Percentiles rank a stretch among this genome's conserved stretches.
Evolutionary conservation across 257 asterid species (phyloP).

Genomic region (Solanum medicagineum): DNA sequence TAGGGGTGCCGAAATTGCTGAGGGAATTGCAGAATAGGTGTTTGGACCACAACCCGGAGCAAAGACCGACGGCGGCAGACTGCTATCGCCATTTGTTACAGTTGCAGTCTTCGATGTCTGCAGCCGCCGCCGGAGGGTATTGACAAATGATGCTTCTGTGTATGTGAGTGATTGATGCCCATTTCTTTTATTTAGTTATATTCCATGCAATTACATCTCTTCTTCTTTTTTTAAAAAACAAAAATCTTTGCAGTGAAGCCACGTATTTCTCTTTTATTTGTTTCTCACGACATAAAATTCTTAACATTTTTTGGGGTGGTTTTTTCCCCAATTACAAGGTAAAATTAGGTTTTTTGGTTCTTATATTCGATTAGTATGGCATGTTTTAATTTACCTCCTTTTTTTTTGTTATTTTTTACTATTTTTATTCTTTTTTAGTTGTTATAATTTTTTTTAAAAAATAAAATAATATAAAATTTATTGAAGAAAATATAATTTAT

Average conservation of each 20-base stretch:
- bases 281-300: background rate
- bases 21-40: constrained; percentile 38
- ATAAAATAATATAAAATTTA: too few relatives aligned
- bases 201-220: background rate
- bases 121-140: constrained; percentile 21
- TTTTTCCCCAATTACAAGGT: background rate
- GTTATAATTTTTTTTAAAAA: too few relatives aligned
- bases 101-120: constrained; percentile 39
- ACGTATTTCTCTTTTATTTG: background rate
- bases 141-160: constrained; percentile 5
- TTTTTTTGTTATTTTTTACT: background rate
- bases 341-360: background rate
- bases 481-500: too few relatives aligned
- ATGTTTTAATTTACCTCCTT: background rate
- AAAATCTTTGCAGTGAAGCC: background rate
- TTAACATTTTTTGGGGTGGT: background rate
- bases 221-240: too few relatives aligned
- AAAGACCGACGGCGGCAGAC: constrained; percentile 48
- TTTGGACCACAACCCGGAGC: constrained; percentile 39
- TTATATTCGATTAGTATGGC: background rate
- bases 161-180: constrained; percentile 6
- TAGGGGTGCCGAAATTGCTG: constrained; percentile 24
- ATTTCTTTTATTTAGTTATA: background rate
- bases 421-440: too few relatives aligned
- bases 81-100: constrained; percentile 44